Percentiles rank a stretch among this genome's conserved stretches.
phyloP scores from a whole-genome alignment of 179 eudicot genomes.

The Vitellaria paradoxa region DNA sequence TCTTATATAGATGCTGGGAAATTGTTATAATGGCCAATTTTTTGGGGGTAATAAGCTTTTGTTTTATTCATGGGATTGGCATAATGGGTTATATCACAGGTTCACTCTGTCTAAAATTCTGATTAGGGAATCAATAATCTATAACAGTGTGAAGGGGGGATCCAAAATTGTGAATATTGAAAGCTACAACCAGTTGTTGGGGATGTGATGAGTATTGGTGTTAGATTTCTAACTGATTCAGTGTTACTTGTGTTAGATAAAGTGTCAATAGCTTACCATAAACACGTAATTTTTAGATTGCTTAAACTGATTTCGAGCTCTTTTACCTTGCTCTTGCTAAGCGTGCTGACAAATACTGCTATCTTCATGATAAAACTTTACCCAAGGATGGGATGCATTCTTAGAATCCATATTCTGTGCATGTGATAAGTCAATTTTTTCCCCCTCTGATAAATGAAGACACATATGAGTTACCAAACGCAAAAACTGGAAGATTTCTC shows the following conservation, averaged over 20 bases:
- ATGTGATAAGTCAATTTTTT: not conserved
- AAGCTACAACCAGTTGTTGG: not conserved
- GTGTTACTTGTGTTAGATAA: not conserved
- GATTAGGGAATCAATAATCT: not conserved
- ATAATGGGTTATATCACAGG: not conserved
- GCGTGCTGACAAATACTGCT: not conserved
- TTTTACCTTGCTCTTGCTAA: not conserved
- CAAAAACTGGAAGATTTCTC: not conserved
- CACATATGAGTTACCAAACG: too few relatives aligned
- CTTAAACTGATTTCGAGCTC: not conserved
- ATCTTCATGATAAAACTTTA: not conserved
- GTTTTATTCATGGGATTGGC: not conserved
- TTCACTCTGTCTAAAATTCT: not conserved
- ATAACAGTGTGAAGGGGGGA: not conserved
- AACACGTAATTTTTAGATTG: not conserved
- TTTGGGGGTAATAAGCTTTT: not conserved
- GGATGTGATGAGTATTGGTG: not conserved
- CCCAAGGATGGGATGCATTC: not conserved
- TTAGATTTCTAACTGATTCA: not conserved
- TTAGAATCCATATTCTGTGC: not conserved
- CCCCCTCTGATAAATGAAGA: too few relatives aligned
- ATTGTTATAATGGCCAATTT: not conserved
- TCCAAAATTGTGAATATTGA: not conserved
- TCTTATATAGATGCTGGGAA: not conserved
- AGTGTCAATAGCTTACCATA: not conserved